phyloP scores from a whole-genome alignment of 805 yeast genomes.

The Lipomyces yamanashiensis region DNA sequence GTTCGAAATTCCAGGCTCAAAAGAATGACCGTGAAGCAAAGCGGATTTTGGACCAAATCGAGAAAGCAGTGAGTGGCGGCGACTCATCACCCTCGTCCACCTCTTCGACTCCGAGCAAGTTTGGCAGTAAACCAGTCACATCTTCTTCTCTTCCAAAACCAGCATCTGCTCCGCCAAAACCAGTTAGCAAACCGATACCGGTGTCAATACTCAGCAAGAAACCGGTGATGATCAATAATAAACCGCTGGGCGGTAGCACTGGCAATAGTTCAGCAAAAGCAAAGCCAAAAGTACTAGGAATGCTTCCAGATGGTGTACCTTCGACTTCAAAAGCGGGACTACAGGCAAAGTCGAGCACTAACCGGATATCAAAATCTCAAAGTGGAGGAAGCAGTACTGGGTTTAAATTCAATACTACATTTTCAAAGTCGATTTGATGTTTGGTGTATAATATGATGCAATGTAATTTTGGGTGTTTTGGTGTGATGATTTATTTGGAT shows the following conservation, averaged over 20 bases:
- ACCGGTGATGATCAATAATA: neutral
- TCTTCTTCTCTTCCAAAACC: neutral
- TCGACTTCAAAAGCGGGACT: neutral
- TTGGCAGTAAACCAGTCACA: neutral
- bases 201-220: neutral
- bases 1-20: slow-evolving; percentile 29
- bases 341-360: neutral
- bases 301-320: slow-evolving; percentile 14
- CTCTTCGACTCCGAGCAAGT: neutral
- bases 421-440: neutral
- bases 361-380: slow-evolving; percentile 8
- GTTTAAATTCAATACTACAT: neutral
- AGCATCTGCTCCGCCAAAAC: neutral
- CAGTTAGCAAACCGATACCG: neutral
- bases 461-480: neutral
- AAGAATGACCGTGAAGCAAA: slow-evolving; percentile 30
- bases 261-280: neutral
- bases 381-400: neutral
- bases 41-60: slow-evolving; percentile 28
- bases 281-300: slow-evolving; percentile 6
- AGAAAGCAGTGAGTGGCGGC: slow-evolving; percentile 18
- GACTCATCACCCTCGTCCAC: neutral
- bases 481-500: neutral
- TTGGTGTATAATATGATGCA: neutral
- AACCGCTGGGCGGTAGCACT: neutral